Evolutionary conservation across 1,139 yeast species (phyloP).

Genomic region (Taiozyma sp.): DNA sequence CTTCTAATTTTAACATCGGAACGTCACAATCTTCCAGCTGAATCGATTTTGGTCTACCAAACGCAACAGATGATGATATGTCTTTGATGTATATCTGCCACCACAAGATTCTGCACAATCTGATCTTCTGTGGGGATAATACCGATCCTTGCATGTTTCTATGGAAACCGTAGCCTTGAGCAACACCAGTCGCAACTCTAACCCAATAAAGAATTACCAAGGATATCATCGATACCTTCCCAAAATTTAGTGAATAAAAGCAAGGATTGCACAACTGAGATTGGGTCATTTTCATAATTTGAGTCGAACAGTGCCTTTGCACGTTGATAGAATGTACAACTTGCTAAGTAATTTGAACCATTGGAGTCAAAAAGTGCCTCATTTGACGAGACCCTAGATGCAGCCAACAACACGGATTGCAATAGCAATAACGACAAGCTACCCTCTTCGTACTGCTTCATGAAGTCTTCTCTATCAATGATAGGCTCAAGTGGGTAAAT

Average conservation of each 20-base stretch:
- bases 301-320: conserved; percentile 77
- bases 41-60: conserved; percentile 69
- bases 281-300: conserved; percentile 68
- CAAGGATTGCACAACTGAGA: conserved; percentile 60
- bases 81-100: conserved; percentile 79
- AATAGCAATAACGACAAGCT: conserved; percentile 66
- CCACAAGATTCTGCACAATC: conserved; percentile 70
- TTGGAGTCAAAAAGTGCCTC: conserved; percentile 52
- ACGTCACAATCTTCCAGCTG: conserved; percentile 77
- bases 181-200: conserved; percentile 65
- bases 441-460: conserved; percentile 54
- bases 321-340: conserved; percentile 66
- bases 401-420: conserved; percentile 68
- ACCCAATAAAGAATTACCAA: conserved; percentile 80
- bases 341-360: conserved; percentile 55
- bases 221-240: conserved; percentile 78
- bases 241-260: conserved; percentile 65
- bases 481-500: conserved; percentile 73
- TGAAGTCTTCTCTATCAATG: conserved; percentile 60
- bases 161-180: conserved; percentile 80
- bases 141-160: conserved; percentile 34
- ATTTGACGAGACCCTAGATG: conserved; percentile 57
- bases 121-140: conserved; percentile 41
- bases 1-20: conserved; percentile 63
- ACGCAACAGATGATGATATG: conserved; percentile 66